These are phyloP conservation scores for Fusarium sp. DNA, from an alignment of 2,329 filamentous ascomycete species.

Conservation along the genomic window DNA sequence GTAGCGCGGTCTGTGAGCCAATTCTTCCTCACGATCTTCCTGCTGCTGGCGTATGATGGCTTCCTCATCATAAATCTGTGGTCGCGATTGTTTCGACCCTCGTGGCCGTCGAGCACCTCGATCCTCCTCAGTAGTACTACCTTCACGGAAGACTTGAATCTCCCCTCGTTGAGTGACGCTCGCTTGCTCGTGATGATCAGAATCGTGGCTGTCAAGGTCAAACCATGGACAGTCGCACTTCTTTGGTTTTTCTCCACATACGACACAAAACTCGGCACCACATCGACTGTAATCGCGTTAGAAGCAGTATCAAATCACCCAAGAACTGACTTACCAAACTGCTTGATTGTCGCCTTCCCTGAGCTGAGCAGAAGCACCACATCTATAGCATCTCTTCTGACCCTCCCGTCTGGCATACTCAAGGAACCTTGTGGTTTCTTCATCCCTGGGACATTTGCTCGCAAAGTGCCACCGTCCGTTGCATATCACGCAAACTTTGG, in stretches of 20 bases:
- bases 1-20: constrained; percentile 42
- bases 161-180: constrained; percentile 55
- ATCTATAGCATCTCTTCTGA: constrained; percentile 81
- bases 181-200: constrained; percentile 66
- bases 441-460: constrained; percentile 76
- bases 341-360: constrained; percentile 90
- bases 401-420: constrained; percentile 73
- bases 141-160: constrained; percentile 39
- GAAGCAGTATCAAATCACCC: neutral
- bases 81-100: constrained; percentile 41
- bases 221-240: constrained; percentile 86
- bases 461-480: constrained; percentile 78
- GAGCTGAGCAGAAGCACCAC: constrained; percentile 78
- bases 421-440: constrained; percentile 71
- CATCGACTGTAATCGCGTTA: constrained; percentile 67
- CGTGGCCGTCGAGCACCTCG: constrained; percentile 38
- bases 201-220: constrained; percentile 68
- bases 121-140: constrained; percentile 48
- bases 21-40: constrained; percentile 59
- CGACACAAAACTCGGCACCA: constrained; percentile 86
- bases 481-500: constrained; percentile 79
- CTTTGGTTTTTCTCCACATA: constrained; percentile 85
- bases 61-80: constrained; percentile 59
- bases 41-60: constrained; percentile 58
- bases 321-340: constrained; percentile 72